Evolutionary conservation across 2,329 filamentous ascomycete genomes (phyloP).

Genomic region (Fusarium metavorans): DNA sequence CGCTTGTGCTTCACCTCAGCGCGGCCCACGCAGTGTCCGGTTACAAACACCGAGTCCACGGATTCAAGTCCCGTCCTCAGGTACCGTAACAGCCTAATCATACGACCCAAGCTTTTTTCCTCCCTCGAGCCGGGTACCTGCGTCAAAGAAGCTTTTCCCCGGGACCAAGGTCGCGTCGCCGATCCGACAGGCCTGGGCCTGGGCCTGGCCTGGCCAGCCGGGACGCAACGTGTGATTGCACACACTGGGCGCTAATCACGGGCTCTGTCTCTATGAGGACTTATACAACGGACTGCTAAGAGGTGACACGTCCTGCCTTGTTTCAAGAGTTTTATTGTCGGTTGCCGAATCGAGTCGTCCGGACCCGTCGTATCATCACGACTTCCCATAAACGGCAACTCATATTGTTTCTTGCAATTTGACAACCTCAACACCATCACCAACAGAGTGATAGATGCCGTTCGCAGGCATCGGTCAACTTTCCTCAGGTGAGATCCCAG

Average conservation of each 20-base stretch:
- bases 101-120: background rate
- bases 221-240: slow-evolving; percentile 15
- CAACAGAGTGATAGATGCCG: slow-evolving; percentile 24
- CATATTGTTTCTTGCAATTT: slow-evolving; percentile 5
- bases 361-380: slow-evolving; percentile 1
- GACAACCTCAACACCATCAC: slow-evolving; percentile 10
- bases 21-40: background rate
- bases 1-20: background rate
- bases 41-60: slow-evolving; percentile 4
- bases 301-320: slow-evolving; percentile 9
- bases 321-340: slow-evolving; percentile 7
- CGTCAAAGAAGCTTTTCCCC: slow-evolving; percentile 17
- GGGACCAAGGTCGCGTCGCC: slow-evolving; percentile 19
- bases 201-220: background rate
- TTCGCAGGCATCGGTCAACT: slow-evolving; percentile 6
- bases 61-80: background rate
- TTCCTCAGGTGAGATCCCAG: slow-evolving; percentile 24
- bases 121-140: slow-evolving; percentile 31
- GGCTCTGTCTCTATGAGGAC: slow-evolving; percentile 13
- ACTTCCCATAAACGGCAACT: slow-evolving; percentile 19
- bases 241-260: slow-evolving; percentile 6
- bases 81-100: slow-evolving; percentile 4
- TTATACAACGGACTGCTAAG: background rate
- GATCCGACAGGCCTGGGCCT: slow-evolving; percentile 8
- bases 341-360: slow-evolving; percentile 9